These are phyloP conservation scores for Lasiodiplodia sp. DNA, from an alignment of 2,329 filamentous ascomycete genomes.

Conservation along the genomic window DNA sequence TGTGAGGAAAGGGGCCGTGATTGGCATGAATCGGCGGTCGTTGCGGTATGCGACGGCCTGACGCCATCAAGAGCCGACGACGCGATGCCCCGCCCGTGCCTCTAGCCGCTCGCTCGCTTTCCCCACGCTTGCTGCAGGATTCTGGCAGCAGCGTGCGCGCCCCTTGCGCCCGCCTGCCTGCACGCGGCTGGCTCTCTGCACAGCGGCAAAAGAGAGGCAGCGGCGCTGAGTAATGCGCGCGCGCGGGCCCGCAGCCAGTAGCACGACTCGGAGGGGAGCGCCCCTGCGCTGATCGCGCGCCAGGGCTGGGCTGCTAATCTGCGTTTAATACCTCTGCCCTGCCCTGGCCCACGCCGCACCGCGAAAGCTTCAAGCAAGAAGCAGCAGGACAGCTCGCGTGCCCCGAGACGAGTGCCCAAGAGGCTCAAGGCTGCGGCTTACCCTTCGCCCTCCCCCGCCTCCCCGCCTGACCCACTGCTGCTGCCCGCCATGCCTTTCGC, in stretches of 20 bases:
- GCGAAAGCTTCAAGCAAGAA: neutral
- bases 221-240: neutral
- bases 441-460: neutral
- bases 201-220: neutral
- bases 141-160: neutral
- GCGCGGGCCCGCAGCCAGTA: neutral
- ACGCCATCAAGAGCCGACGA: neutral
- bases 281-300: conserved; percentile 18
- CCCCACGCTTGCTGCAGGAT: neutral
- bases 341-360: conserved; percentile 12
- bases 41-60: neutral
- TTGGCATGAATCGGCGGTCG: conserved; percentile 10
- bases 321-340: conserved; percentile 25
- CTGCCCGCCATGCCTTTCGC: neutral
- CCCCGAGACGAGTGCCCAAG: neutral
- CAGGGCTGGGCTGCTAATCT: conserved; percentile 17
- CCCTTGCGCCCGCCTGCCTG: neutral
- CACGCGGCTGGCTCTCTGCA: neutral
- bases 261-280: conserved; percentile 10
- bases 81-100: neutral
- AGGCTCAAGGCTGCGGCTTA: no score
- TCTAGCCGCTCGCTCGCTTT: neutral
- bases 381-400: neutral
- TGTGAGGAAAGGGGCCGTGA: neutral
- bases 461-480: neutral